Conservation (phyloP, 2,329 filamentous ascomycete genomes). For the Aspergillus sp. region DNA sequence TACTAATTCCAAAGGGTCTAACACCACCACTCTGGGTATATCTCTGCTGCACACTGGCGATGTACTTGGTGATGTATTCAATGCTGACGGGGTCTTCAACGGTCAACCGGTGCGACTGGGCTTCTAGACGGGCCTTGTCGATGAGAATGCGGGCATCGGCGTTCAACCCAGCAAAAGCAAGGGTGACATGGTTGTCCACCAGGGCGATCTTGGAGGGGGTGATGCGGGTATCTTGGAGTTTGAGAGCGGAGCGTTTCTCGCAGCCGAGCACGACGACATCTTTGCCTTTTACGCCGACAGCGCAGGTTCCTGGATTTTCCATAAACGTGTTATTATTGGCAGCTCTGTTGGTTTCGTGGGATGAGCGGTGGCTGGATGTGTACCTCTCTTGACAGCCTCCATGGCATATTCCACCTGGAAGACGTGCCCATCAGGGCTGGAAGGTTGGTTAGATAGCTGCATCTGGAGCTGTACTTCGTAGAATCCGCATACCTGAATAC, state of each 20-base stretch:
- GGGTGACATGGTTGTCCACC: slow-evolving; percentile 90
- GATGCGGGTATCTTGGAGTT: slow-evolving; percentile 98
- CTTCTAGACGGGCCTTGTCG: slow-evolving; percentile 95
- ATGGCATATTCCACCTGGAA: slow-evolving; percentile 99
- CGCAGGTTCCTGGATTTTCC: slow-evolving; percentile 73
- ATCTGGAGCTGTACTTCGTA: slow-evolving; percentile 7
- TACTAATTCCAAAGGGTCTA: slow-evolving; percentile 97
- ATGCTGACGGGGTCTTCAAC: slow-evolving; percentile 97
- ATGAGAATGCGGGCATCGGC: slow-evolving; percentile 96
- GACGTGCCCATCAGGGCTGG: slow-evolving; percentile 95
- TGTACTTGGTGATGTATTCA: slow-evolving; percentile 99
- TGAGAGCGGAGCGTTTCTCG: slow-evolving; percentile 98
- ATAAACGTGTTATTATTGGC: no score
- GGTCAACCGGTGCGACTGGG: slow-evolving; percentile 92
- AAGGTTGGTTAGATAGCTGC: slow-evolving; percentile 40
- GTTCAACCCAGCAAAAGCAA: slow-evolving; percentile 95
- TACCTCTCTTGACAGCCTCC: slow-evolving; percentile 97
- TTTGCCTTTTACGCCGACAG: slow-evolving; percentile 91
- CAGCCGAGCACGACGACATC: slow-evolving; percentile 95
- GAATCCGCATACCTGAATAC: slow-evolving; percentile 68
- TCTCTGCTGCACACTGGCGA: slow-evolving; percentile 94
- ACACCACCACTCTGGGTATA: slow-evolving; percentile 99
- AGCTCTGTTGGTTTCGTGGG: slow-evolving; percentile 15
- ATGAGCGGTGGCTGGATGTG: slow-evolving; percentile 8
- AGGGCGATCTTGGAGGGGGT: slow-evolving; percentile 98